These are phyloP conservation scores for Globisporangium uncinulatum DNA, from an alignment of 352 stramenopile species.

Conservation along the genomic window DNA sequence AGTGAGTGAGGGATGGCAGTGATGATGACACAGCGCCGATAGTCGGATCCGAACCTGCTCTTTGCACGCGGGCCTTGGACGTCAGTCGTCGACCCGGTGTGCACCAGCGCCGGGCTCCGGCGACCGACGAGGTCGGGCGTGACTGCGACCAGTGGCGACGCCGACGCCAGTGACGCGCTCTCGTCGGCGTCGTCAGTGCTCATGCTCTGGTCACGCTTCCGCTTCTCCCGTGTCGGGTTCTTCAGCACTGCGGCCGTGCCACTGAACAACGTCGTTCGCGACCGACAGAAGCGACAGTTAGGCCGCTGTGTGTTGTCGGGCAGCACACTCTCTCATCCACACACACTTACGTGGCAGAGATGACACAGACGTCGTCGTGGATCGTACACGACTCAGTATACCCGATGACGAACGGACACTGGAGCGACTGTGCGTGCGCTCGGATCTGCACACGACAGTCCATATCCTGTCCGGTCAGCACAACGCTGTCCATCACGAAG, in stretches of 20 bases:
- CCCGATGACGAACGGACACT: conserved; percentile 95
- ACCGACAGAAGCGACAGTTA: neutral
- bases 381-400: conserved; percentile 97
- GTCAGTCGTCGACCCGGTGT: conserved; percentile 16
- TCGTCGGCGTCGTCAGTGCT: conserved; percentile 43
- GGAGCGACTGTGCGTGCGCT: conserved; percentile 93
- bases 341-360: conserved; percentile 88
- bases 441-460: conserved; percentile 63
- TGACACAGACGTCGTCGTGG: conserved; percentile 96
- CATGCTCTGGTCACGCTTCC: conserved; percentile 20
- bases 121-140: conserved; percentile 33
- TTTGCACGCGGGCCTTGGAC: neutral
- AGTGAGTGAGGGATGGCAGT: neutral
- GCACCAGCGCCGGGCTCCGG: conserved; percentile 43
- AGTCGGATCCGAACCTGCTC: neutral
- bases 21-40: neutral
- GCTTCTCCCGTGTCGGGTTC: conserved; percentile 45
- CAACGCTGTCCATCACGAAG: neutral
- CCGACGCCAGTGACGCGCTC: conserved; percentile 14
- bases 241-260: conserved; percentile 77
- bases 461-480: too few species aligned
- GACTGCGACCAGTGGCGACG: conserved; percentile 28
- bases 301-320: neutral
- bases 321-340: neutral
- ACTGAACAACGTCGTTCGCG: conserved; percentile 13